Percentiles rank a stretch among this genome's conserved stretches.
These are phyloP conservation scores for Pyrenophora graminea DNA, from an alignment of 2,329 filamentous ascomycete species.

Conservation along the genomic window DNA sequence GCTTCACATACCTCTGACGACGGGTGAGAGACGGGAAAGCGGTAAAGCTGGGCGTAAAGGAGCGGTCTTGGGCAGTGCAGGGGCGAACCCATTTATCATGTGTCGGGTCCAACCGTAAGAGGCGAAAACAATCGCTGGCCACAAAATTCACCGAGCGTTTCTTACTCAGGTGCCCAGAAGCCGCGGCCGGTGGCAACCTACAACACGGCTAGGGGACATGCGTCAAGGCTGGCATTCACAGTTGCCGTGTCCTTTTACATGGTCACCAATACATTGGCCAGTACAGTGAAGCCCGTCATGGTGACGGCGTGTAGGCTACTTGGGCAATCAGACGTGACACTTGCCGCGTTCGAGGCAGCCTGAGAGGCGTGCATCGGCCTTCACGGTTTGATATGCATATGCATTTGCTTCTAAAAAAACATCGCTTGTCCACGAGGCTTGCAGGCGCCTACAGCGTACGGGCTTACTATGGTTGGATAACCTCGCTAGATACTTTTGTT, in stretches of 20 bases:
- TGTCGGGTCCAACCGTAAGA: constrained; percentile 23
- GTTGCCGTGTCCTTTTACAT: constrained; percentile 8
- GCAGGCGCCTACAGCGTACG: constrained; percentile 9
- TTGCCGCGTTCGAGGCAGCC: constrained; percentile 21
- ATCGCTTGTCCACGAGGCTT: constrained; percentile 25
- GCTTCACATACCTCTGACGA: constrained; percentile 26
- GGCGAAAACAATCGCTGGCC: constrained; percentile 23
- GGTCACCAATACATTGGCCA: constrained; percentile 24
- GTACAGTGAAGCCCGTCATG: constrained; percentile 8
- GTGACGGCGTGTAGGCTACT: constrained; percentile 13
- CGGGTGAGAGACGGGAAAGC: constrained; percentile 6
- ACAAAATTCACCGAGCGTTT: constrained; percentile 38
- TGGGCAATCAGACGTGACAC: constrained; percentile 27
- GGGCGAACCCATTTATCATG: constrained; percentile 30
- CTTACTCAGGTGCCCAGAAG: constrained; percentile 16
- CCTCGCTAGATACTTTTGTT: constrained; percentile 1
- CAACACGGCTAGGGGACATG: constrained; percentile 34
- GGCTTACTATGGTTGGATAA: constrained; percentile 3
- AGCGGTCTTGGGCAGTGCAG: constrained; percentile 16
- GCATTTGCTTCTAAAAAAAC: constrained; percentile 23
- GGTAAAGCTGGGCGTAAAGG: constrained; percentile 8
- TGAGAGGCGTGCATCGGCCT: constrained; percentile 3
- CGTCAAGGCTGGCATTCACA: constrained; percentile 29
- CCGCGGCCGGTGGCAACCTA: constrained; percentile 36
- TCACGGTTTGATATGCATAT: constrained; percentile 23